Evolutionary conservation across 225 moss, liverwort and hornwort genomes (phyloP), one percentile per base, ranked within the genome.

Genomic region (Sphagnum tenellum): DNA sequence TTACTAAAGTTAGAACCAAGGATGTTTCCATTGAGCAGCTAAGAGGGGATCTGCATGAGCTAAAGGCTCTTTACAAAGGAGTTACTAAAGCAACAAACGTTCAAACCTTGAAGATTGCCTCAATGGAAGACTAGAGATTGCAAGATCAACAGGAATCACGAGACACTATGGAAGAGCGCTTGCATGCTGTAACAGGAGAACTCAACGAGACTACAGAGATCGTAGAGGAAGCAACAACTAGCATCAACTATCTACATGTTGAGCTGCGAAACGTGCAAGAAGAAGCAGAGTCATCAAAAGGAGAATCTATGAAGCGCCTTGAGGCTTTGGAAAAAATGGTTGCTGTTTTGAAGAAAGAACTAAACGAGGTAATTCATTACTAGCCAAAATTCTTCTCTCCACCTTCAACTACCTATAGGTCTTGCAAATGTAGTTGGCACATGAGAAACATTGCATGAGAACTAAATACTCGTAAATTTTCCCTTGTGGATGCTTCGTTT

Each of bases 1-100:
- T 59, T 67, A 63, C 73, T 14, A 81, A 76, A 45, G 58, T 72
- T 61, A 68, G 64, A 65, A 66, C 77, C 4, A 85, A 73, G 69
- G 79, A 81, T 66, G 55, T 70, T 5, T 70, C 74, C 47, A 13
- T 74, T 44, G 60, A 80, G 57, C 74, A 79, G 66, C 73, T 84
- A 11, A 86, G 66, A 61, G 77, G 64, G 3, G 61, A 71, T 12
- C 75, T 86, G 59, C 54, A 59, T 48, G 76, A 73, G 49, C 67
- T 80, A 55, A 80, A 84, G 53, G 57, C 48, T 46, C 60, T 60
- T 3, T 58, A 29, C 45, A 48, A 46, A 2, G 12, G 67, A 5
- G 29, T 8, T 59, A 70, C 63, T 49, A 11, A 29, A 29, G 29
- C 29, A 29, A 1, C 29, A 29, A 29, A 29, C 29, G 29, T 29